Conservation (phyloP, 345 rosid genomes). For the Linum usitatissimum region DNA sequence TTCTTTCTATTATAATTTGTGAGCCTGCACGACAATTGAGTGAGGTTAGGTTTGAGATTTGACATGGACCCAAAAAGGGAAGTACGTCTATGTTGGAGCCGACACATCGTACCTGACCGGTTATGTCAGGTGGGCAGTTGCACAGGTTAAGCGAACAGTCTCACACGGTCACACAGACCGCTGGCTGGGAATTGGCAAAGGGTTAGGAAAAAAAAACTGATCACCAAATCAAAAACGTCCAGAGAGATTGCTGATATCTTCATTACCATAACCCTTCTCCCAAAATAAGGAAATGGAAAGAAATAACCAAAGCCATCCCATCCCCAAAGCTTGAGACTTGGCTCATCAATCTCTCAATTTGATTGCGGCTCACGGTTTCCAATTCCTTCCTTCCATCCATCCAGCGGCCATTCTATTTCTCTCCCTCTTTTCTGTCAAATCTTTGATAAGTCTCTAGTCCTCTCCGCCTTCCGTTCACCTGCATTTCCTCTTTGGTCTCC, state of each 20-base stretch:
- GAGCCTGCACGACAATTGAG: too few species aligned
- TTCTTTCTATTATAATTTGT: too few species aligned
- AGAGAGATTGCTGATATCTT: too few species aligned
- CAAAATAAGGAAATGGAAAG: neutral
- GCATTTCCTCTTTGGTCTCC: neutral
- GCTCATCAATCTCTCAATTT: conserved; percentile 1
- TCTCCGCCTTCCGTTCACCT: neutral
- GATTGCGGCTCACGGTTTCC: conserved; percentile 14
- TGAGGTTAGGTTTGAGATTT: too few species aligned
- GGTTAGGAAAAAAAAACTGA: neutral
- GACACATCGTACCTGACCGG: too few species aligned
- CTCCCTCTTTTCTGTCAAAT: neutral
- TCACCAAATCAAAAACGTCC: neutral
- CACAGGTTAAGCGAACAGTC: neutral
- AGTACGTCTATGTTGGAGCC: too few species aligned
- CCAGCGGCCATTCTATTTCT: neutral
- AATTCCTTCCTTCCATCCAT: neutral
- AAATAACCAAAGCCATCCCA: neutral
- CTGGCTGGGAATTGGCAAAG: fast-evolving
- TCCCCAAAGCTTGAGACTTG: neutral
- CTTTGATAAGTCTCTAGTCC: neutral
- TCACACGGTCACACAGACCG: neutral
- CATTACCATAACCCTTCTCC: too few species aligned
- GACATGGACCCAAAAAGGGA: too few species aligned
- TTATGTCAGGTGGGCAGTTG: too few species aligned